Percentiles rank a stretch among this genome's conserved stretches.
phyloP scores from a whole-genome alignment of 148 eudicot species.

The Rhododendron mucronatum region DNA sequence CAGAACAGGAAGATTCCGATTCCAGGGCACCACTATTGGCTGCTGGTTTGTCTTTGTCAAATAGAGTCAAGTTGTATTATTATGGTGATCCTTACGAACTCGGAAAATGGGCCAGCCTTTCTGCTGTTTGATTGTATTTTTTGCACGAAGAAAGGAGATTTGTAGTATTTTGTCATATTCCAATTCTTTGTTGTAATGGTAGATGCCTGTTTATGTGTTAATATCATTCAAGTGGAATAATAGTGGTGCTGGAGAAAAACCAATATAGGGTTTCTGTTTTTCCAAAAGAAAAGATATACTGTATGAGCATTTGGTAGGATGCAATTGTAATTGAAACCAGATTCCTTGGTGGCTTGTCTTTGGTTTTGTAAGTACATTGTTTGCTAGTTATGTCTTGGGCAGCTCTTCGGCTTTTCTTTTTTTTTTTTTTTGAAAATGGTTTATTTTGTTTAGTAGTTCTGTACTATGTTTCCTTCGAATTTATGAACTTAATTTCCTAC shows the following conservation, averaged over 20 bases:
- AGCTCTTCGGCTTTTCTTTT: neutral
- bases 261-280: neutral
- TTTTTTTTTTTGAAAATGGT: neutral
- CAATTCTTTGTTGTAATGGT: slow-evolving; percentile 19
- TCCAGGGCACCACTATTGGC: slow-evolving; percentile 50
- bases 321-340: neutral
- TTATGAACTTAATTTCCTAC: neutral
- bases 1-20: slow-evolving; percentile 71
- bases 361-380: neutral
- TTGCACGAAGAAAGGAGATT: slow-evolving; percentile 5
- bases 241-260: neutral
- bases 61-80: slow-evolving; percentile 75
- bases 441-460: neutral
- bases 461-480: neutral
- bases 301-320: neutral
- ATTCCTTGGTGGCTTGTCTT: neutral
- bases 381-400: neutral
- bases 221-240: neutral
- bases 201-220: neutral
- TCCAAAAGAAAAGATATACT: neutral
- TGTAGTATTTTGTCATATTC: slow-evolving; percentile 6
- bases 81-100: slow-evolving; percentile 90
- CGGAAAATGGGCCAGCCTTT: slow-evolving; percentile 88
- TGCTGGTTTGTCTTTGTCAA: slow-evolving; percentile 69
- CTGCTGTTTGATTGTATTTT: slow-evolving; percentile 39